Percentiles rank a stretch among this genome's conserved stretches.
These are phyloP conservation scores for Caryopteris hybrid DNA, from an alignment of 305 asterid species.

Conservation along the genomic window DNA sequence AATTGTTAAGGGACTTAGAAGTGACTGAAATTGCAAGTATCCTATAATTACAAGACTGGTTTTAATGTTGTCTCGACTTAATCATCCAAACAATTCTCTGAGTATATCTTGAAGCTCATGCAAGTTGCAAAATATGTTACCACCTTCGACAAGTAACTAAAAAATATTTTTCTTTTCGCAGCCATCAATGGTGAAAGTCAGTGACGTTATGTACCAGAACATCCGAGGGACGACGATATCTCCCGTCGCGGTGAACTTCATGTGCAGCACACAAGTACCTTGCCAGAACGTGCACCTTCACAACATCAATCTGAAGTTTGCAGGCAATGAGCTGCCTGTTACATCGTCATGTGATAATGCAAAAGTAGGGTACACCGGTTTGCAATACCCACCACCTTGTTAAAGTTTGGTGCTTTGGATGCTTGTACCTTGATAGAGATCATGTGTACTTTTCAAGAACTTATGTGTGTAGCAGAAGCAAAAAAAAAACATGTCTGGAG, in stretches of 20 bases:
- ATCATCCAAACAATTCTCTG: too few relatives aligned
- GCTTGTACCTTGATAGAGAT: conserved; percentile 1
- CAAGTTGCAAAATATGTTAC: too few relatives aligned
- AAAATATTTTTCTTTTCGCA: conserved; percentile 20
- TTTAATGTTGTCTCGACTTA: too few relatives aligned
- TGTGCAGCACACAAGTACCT: conserved; percentile 49
- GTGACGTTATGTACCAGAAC: conserved; percentile 47
- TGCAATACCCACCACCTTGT: conserved; percentile 47
- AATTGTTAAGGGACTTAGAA: too few relatives aligned
- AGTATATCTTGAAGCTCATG: too few relatives aligned
- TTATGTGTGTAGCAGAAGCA: too few relatives aligned
- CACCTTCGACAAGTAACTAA: too few relatives aligned
- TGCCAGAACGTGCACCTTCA: conserved; percentile 38
- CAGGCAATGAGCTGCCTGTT: conserved; percentile 7
- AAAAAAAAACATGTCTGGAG: too few relatives aligned
- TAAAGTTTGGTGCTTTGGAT: background rate
- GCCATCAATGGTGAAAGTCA: conserved; percentile 58
- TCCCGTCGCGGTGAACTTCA: conserved; percentile 30
- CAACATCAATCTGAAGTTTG: conserved; percentile 39
- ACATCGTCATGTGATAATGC: conserved; percentile 42
- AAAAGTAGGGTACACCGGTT: conserved; percentile 32
- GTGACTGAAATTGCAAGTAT: too few relatives aligned
- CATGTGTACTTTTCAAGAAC: background rate
- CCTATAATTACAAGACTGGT: too few relatives aligned
- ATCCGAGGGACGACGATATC: conserved; percentile 50